These are phyloP conservation scores for Scytalidium lignicola DNA, from an alignment of 2,329 filamentous ascomycete genomes.

Conservation along the genomic window DNA sequence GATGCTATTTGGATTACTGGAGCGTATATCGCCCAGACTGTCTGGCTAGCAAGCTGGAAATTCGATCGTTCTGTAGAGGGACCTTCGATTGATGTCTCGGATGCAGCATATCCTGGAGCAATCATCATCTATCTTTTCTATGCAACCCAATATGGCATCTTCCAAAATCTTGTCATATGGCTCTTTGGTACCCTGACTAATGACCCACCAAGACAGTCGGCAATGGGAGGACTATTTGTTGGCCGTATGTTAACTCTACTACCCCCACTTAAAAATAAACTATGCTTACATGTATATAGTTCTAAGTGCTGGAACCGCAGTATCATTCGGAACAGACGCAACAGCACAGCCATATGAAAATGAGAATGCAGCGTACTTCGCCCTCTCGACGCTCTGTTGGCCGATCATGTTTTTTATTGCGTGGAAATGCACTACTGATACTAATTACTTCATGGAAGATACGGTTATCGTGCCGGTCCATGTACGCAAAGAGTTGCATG, in stretches of 20 bases:
- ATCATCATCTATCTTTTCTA: conserved; percentile 1
- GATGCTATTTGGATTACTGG: background rate
- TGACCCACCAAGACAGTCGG: background rate
- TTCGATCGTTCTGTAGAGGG: background rate
- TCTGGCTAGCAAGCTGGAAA: background rate
- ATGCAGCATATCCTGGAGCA: background rate
- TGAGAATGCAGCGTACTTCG: conserved; percentile 1
- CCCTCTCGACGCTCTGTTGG: background rate
- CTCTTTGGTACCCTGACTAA: background rate
- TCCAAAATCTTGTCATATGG: background rate
- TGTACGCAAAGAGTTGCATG: background rate
- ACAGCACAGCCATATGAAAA: background rate
- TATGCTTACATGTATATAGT: background rate
- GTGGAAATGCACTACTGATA: conserved; percentile 2
- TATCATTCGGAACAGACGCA: background rate
- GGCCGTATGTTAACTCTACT: background rate
- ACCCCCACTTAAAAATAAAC: background rate
- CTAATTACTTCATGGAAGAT: conserved; percentile 6
- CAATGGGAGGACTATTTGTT: background rate
- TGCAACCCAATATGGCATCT: background rate
- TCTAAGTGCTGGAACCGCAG: background rate
- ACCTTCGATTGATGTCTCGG: conserved; percentile 1
- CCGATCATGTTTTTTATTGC: conserved; percentile 3
- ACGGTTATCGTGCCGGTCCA: conserved; percentile 2
- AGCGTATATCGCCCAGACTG: background rate